phyloP scores from a whole-genome alignment of 2,329 filamentous ascomycete genomes.

The Aschersonia sp. region DNA sequence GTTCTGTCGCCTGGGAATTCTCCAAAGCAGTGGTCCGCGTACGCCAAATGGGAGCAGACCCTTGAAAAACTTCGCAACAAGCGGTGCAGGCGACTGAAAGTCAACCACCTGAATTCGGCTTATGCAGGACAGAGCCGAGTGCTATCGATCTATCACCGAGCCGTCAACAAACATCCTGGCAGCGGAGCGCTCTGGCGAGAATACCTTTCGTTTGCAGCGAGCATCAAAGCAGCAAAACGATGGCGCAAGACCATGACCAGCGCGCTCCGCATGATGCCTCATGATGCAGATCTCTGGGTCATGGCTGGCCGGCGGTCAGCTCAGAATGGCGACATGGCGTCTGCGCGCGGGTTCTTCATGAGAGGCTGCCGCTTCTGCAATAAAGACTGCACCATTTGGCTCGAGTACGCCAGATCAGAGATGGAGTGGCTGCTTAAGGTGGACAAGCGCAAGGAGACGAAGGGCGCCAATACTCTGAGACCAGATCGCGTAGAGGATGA shows the following conservation, averaged over 20 bases:
- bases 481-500: slow-evolving; percentile 34
- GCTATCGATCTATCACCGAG: slow-evolving; percentile 80
- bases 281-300: slow-evolving; percentile 72
- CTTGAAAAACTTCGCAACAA: slow-evolving; percentile 68
- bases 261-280: slow-evolving; percentile 73
- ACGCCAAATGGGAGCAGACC: slow-evolving; percentile 58
- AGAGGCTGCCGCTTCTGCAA: slow-evolving; percentile 83
- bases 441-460: slow-evolving; percentile 51
- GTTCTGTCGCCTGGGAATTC: slow-evolving; percentile 69
- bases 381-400: slow-evolving; percentile 57
- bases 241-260: slow-evolving; percentile 50
- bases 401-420: slow-evolving; percentile 82
- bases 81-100: slow-evolving; percentile 64
- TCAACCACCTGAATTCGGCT: slow-evolving; percentile 50
- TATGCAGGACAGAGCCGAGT: slow-evolving; percentile 68
- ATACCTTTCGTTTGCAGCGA: slow-evolving; percentile 69
- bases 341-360: slow-evolving; percentile 73
- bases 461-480: slow-evolving; percentile 22
- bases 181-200: slow-evolving; percentile 75
- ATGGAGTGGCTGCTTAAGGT: slow-evolving; percentile 84
- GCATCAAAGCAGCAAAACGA: slow-evolving; percentile 49
- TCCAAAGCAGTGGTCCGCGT: slow-evolving; percentile 68
- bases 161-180: slow-evolving; percentile 69
- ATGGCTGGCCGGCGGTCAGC: slow-evolving; percentile 70
- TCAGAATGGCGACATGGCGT: slow-evolving; percentile 70